Evolutionary conservation across 1,139 yeast genomes (phyloP).

Genomic region (Lodderomyces metapsilosis): DNA sequence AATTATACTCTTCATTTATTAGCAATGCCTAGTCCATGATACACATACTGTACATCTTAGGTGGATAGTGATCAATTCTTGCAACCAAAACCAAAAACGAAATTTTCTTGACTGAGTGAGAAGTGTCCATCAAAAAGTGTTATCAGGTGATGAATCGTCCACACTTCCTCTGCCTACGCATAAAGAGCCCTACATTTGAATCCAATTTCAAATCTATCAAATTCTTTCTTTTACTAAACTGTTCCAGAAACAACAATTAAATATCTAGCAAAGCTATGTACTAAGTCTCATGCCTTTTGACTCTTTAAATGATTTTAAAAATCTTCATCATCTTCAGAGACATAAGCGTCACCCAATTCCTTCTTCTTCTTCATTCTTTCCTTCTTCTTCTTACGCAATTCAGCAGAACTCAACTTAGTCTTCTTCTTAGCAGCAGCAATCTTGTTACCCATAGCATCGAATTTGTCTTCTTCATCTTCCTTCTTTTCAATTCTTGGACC

Average conservation of each 20-base stretch:
- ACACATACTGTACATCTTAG: too few species aligned
- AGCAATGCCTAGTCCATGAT: too few species aligned
- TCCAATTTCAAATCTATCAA: neutral
- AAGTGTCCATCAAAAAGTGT: too few species aligned
- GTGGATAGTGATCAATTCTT: neutral
- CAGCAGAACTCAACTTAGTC: constrained; percentile 97
- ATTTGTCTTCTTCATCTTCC: constrained; percentile 97
- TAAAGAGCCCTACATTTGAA: too few species aligned
- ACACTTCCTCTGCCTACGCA: too few species aligned
- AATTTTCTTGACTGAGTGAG: neutral
- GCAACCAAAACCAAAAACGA: neutral
- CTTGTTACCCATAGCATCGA: constrained; percentile 99
- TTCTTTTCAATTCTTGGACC: constrained; percentile 98
- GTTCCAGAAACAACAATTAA: constrained; percentile 4
- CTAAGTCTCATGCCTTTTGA: neutral
- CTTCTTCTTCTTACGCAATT: constrained; percentile 99
- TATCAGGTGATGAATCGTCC: too few species aligned
- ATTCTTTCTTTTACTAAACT: constrained; percentile 2
- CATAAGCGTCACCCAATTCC: constrained; percentile 99
- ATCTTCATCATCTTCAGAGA: constrained; percentile 86
- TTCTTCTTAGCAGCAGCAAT: constrained; percentile 94
- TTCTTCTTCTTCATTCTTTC: constrained; percentile 99
- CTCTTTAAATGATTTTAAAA: constrained; percentile 29
- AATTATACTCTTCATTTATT: neutral
- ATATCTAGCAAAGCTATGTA: constrained; percentile 2